These are phyloP conservation scores for Tulasnella sp. DNA, from an alignment of 768 basidiomycete genomes.

Conservation along the genomic window DNA sequence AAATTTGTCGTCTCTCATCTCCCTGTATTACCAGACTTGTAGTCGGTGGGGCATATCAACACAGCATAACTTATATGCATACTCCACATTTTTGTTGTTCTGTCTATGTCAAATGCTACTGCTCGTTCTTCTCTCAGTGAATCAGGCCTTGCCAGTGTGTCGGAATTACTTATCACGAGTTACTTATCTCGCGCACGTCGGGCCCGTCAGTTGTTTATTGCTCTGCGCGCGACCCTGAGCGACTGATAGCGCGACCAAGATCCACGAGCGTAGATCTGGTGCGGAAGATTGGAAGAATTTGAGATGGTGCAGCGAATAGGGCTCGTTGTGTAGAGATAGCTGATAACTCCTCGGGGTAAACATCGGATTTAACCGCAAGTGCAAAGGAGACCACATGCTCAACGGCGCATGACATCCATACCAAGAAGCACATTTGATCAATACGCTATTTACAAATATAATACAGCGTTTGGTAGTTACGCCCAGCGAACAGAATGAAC, in stretches of 20 bases:
- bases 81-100: not conserved
- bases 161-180: not conserved
- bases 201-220: not conserved
- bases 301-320: conserved; percentile 7
- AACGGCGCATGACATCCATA: not conserved
- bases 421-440: not conserved
- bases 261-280: not conserved
- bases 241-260: not conserved
- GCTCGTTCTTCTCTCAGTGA: not conserved
- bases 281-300: not conserved
- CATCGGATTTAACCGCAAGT: conserved; percentile 14
- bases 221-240: not conserved
- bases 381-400: conserved; percentile 16
- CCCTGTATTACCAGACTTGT: conserved; percentile 21
- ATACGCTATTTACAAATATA: conserved; percentile 18
- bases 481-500: conserved; percentile 10
- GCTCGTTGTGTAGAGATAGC: not conserved
- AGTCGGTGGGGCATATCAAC: conserved; percentile 5
- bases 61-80: conserved; percentile 16
- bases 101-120: conserved; percentile 5
- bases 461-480: not conserved
- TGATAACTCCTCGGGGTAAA: conserved; percentile 1
- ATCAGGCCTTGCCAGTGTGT: not conserved
- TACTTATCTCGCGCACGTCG: conserved; percentile 1
- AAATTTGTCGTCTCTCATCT: conserved; percentile 3